Evolutionary conservation across 2,329 filamentous ascomycete species (phyloP).

Genomic region (Xylaria sp.): DNA sequence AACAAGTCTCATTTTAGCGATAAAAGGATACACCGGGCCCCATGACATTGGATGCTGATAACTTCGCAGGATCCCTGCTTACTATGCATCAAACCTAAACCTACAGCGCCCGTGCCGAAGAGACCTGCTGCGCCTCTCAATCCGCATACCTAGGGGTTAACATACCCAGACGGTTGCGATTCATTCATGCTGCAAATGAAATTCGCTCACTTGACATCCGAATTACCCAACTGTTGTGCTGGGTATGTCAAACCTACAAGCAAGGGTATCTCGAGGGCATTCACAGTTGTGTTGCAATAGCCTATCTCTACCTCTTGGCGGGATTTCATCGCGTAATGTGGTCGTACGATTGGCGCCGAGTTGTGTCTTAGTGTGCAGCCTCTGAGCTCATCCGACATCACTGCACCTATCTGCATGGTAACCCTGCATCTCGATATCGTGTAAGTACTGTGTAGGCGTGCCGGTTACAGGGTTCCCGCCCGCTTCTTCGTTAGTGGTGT

Average conservation of each 20-base stretch:
- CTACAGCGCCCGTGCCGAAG: not conserved
- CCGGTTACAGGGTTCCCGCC: no score
- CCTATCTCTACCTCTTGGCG: no score
- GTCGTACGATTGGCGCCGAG: not conserved
- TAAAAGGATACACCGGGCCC: not conserved
- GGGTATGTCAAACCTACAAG: no score
- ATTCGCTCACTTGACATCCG: no score
- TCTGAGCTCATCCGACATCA: not conserved
- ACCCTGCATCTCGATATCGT: not conserved
- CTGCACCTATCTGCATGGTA: not conserved
- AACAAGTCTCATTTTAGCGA: not conserved
- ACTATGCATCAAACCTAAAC: constrained; percentile 8
- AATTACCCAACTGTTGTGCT: no score
- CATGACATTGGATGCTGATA: not conserved
- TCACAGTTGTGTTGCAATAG: no score
- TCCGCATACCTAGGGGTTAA: no score
- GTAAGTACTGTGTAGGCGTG: not conserved
- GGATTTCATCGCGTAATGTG: not conserved
- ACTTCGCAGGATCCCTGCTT: constrained; percentile 13
- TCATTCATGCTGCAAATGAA: no score
- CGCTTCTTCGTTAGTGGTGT: not conserved
- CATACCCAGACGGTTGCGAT: no score
- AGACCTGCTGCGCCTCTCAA: not conserved
- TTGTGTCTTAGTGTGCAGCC: not conserved
- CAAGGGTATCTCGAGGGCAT: no score